Conservation (phyloP, 805 yeast genomes). For the Lipomyces chichibuensis region DNA sequence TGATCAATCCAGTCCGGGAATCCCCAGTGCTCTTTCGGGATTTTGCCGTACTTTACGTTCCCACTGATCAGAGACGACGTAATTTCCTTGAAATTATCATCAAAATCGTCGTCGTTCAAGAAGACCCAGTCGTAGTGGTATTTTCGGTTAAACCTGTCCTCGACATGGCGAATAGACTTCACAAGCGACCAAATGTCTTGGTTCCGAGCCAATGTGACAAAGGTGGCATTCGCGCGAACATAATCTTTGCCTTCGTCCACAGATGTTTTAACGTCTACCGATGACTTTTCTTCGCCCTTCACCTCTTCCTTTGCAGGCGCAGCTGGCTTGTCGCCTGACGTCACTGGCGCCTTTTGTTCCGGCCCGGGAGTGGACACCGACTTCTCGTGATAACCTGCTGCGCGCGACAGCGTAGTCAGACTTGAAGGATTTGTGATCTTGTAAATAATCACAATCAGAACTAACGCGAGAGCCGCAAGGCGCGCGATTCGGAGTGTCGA, state of each 20-base stretch:
- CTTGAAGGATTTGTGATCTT: slow-evolving; percentile 25
- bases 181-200: slow-evolving; percentile 60
- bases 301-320: slow-evolving; percentile 1
- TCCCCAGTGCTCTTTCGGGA: slow-evolving; percentile 83
- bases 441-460: slow-evolving; percentile 21
- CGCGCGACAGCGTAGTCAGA: slow-evolving; percentile 22
- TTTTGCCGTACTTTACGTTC: slow-evolving; percentile 66
- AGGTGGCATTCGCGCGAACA: slow-evolving; percentile 56
- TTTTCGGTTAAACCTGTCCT: slow-evolving; percentile 75
- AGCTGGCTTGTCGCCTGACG: slow-evolving; percentile 1
- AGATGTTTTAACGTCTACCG: background rate
- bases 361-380: background rate
- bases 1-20: slow-evolving; percentile 80
- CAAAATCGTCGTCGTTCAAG: slow-evolving; percentile 77
- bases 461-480: slow-evolving; percentile 16
- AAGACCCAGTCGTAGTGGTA: slow-evolving; percentile 92
- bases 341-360: background rate
- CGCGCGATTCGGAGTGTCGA: slow-evolving; percentile 29
- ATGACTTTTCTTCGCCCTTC: background rate
- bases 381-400: slow-evolving; percentile 19
- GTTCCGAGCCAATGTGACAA: slow-evolving; percentile 73
- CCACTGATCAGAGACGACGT: slow-evolving; percentile 65
- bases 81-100: slow-evolving; percentile 64
- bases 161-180: slow-evolving; percentile 67
- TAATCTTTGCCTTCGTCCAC: slow-evolving; percentile 4